Evolutionary conservation across 805 yeast species (phyloP).

Genomic region (Lachancea thermotolerans): DNA sequence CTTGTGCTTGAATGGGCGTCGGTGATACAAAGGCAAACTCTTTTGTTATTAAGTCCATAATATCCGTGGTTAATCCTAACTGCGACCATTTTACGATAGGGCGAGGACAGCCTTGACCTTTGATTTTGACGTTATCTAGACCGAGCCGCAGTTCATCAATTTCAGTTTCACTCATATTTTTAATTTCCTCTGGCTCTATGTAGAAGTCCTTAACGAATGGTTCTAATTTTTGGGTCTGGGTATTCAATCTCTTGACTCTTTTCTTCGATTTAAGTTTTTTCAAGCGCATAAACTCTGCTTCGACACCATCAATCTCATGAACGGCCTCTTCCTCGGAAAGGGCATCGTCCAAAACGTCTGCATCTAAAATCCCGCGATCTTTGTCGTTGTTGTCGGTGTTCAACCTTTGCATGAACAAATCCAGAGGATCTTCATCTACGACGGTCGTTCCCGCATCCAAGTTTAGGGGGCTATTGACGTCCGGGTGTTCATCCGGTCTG

Average conservation of each 20-base stretch:
- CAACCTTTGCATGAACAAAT: constrained; percentile 37
- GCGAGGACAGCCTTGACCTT: constrained; percentile 49
- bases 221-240: constrained; percentile 34
- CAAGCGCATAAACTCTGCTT: constrained; percentile 32
- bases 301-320: constrained; percentile 33
- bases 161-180: constrained; percentile 44
- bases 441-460: constrained; percentile 3
- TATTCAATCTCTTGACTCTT: constrained; percentile 23
- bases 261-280: constrained; percentile 37
- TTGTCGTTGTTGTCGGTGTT: constrained; percentile 9
- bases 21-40: constrained; percentile 53
- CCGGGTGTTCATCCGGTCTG: constrained; percentile 13
- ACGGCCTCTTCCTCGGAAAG: constrained; percentile 28
- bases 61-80: constrained; percentile 61
- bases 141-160: constrained; percentile 45
- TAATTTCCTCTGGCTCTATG: constrained; percentile 49
- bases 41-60: constrained; percentile 46
- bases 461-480: neutral
- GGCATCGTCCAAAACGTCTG: constrained; percentile 24
- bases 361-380: constrained; percentile 17
- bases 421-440: constrained; percentile 39
- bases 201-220: constrained; percentile 60
- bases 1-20: constrained; percentile 85
- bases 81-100: constrained; percentile 79
- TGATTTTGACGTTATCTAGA: constrained; percentile 59